A percentile compares a stretch with the other conserved stretches of the same genome.
Conservation (phyloP, 805 yeast species). For the Ogataea dorogensis region DNA sequence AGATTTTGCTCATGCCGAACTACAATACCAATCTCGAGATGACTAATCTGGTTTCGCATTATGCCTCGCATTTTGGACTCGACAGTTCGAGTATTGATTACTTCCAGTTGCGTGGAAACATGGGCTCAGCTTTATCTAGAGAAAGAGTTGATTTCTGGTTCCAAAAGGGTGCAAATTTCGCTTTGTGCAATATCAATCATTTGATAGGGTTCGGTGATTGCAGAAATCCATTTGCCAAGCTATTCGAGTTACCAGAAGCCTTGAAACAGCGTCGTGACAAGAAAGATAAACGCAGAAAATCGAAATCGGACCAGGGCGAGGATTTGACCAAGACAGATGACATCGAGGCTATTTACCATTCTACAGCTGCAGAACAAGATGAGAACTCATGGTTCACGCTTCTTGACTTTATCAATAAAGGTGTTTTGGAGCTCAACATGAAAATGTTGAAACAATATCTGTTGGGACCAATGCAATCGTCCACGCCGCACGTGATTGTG, state of each 20-base stretch:
- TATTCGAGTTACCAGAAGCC: conserved; percentile 71
- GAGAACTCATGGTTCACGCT: conserved; percentile 55
- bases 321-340: conserved; percentile 16
- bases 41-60: conserved; percentile 59
- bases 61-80: conserved; percentile 65
- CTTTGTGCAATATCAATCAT: conserved; percentile 72
- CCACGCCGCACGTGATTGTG: conserved; percentile 71
- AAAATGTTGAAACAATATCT: conserved; percentile 64
- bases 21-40: conserved; percentile 53
- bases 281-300: conserved; percentile 60
- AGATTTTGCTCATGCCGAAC: conserved; percentile 61
- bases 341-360: conserved; percentile 24
- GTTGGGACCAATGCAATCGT: conserved; percentile 67
- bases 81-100: conserved; percentile 64
- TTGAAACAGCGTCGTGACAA: conserved; percentile 69
- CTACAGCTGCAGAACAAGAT: conserved; percentile 31
- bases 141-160: conserved; percentile 69
- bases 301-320: conserved; percentile 23
- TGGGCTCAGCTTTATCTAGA: conserved; percentile 33
- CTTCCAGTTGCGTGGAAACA: conserved; percentile 47
- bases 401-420: conserved; percentile 54
- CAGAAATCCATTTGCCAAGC: conserved; percentile 69
- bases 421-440: conserved; percentile 67
- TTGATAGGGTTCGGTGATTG: conserved; percentile 77
- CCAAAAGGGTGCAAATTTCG: conserved; percentile 72